These are phyloP conservation scores for Claviceps pusilla DNA, from an alignment of 2,329 filamentous ascomycete genomes.

Conservation along the genomic window DNA sequence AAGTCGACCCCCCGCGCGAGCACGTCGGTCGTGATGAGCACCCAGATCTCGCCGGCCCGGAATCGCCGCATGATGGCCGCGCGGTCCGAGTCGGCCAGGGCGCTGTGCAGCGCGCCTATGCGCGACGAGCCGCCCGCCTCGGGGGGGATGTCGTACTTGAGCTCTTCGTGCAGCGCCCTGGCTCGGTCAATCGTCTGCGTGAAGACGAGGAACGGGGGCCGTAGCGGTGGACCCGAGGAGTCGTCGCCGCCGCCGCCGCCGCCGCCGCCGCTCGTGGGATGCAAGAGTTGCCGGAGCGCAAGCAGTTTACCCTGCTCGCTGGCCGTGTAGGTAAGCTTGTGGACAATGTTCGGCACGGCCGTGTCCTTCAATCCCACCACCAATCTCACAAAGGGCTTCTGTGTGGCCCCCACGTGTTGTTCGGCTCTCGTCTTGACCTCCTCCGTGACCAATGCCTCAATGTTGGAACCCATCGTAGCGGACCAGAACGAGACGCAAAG, in stretches of 20 bases:
- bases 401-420: conserved; percentile 19
- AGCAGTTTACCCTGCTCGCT: conserved; percentile 89
- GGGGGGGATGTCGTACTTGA: conserved; percentile 85
- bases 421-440: conserved; percentile 43
- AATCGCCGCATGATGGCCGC: conserved; percentile 78
- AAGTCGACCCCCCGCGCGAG: conserved; percentile 89
- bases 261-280: conserved; percentile 43
- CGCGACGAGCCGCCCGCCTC: conserved; percentile 72
- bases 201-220: conserved; percentile 87
- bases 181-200: conserved; percentile 91
- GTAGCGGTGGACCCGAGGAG: conserved; percentile 41
- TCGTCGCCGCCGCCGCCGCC: conserved; percentile 19
- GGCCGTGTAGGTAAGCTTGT: conserved; percentile 79
- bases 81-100: conserved; percentile 61
- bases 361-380: conserved; percentile 96
- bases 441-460: conserved; percentile 63
- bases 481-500: conserved; percentile 80
- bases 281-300: conserved; percentile 75
- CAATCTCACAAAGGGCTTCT: conserved; percentile 54
- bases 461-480: conserved; percentile 88
- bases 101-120: conserved; percentile 81
- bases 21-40: conserved; percentile 89
- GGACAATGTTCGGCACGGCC: conserved; percentile 79
- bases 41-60: conserved; percentile 84
- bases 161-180: conserved; percentile 70